phyloP scores from a whole-genome alignment of 139 green algal genomes.

The Coelastrella sp. region DNA sequence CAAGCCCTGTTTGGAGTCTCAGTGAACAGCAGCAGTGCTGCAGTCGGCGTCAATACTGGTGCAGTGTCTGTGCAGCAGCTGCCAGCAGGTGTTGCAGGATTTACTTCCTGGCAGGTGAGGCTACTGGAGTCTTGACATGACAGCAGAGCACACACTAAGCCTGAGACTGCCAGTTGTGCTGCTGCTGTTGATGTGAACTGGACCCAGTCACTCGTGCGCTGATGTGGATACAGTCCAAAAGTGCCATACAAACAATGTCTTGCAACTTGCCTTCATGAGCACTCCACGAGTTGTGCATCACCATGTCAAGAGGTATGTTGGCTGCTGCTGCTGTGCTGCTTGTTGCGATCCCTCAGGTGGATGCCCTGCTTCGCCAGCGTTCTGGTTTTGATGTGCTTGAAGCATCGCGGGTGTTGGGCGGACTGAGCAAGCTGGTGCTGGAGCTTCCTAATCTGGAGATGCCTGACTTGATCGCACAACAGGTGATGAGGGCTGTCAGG shows the following conservation, averaged over 20 bases:
- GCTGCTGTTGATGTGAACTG: too few relatives aligned
- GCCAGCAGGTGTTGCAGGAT: background rate
- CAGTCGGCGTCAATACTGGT: background rate
- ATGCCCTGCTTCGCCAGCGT: conserved; percentile 45
- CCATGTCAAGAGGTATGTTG: background rate
- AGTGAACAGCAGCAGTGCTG: background rate
- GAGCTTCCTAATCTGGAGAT: conserved; percentile 69
- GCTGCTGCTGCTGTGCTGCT: conserved; percentile 15
- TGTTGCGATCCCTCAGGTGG: conserved; percentile 49
- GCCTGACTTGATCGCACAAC: conserved; percentile 62
- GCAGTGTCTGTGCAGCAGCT: background rate
- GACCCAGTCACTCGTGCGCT: too few relatives aligned
- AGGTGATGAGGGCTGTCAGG: conserved; percentile 47
- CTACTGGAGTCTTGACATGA: background rate
- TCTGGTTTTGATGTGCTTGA: conserved; percentile 32
- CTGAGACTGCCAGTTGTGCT: too few relatives aligned
- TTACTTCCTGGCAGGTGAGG: conserved; percentile 1
- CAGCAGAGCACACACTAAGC: too few relatives aligned
- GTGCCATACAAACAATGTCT: background rate
- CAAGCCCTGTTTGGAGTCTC: conserved; percentile 56
- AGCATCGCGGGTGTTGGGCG: conserved; percentile 48
- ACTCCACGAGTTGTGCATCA: background rate
- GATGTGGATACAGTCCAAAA: too few relatives aligned
- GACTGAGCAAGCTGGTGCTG: conserved; percentile 52
- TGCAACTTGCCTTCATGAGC: background rate